Evolutionary conservation across 768 basidiomycete species (phyloP).

Genomic region (Mycena haematopus): DNA sequence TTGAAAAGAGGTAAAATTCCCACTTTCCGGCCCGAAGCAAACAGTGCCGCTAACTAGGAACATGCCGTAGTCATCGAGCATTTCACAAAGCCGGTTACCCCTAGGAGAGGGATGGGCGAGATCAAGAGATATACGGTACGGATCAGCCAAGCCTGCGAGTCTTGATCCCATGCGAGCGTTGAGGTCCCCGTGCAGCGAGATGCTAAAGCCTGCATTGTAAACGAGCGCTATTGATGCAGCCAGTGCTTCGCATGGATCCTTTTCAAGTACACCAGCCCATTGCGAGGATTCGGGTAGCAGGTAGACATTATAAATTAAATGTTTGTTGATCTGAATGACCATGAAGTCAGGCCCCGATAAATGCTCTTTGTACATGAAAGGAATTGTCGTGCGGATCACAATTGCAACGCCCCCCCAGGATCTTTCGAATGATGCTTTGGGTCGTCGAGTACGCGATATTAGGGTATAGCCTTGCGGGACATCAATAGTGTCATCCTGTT

Average conservation of each 20-base stretch:
- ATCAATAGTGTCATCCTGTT: neutral
- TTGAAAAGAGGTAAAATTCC: neutral
- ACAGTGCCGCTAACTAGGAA: neutral
- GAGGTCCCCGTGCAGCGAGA: neutral
- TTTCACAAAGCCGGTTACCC: too few relatives aligned
- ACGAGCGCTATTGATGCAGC: conserved; percentile 2
- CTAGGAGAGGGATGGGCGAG: too few relatives aligned
- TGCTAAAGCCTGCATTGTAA: neutral
- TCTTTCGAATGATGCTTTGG: neutral
- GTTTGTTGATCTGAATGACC: neutral
- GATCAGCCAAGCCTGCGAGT: too few relatives aligned
- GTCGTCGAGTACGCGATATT: neutral
- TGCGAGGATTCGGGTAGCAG: neutral
- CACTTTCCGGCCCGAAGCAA: conserved; percentile 7
- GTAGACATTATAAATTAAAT: neutral
- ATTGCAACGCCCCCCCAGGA: conserved; percentile 2
- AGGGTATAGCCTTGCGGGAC: neutral
- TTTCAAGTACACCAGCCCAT: neutral
- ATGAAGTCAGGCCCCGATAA: neutral
- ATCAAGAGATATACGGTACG: too few relatives aligned
- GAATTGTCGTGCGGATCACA: neutral
- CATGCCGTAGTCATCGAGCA: too few relatives aligned
- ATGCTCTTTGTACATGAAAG: neutral
- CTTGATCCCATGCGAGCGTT: too few relatives aligned
- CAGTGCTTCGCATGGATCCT: conserved; percentile 6